These are phyloP conservation scores for Cercospora zeina DNA, from an alignment of 2,329 filamentous ascomycete genomes.

Conservation along the genomic window DNA sequence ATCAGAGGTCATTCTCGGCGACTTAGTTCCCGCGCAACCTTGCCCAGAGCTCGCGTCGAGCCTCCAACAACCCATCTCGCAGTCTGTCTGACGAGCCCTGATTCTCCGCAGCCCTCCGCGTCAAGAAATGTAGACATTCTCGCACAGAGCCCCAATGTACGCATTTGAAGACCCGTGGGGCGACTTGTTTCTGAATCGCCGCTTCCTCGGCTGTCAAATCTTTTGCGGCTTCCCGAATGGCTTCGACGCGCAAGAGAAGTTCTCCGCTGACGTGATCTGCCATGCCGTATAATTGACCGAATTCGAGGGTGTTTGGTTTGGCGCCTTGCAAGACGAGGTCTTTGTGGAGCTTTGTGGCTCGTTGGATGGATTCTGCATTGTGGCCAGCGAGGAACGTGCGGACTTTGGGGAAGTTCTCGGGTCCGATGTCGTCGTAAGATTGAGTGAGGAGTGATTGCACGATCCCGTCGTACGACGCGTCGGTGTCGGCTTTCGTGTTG, in stretches of 20 bases:
- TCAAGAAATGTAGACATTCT: constrained; percentile 38
- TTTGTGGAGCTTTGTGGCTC: constrained; percentile 25
- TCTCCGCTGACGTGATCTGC: constrained; percentile 27
- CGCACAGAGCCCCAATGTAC: constrained; percentile 36
- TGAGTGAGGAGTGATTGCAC: constrained; percentile 30
- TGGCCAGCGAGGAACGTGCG: constrained; percentile 39
- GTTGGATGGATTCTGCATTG: constrained; percentile 30
- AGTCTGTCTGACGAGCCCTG: constrained; percentile 31
- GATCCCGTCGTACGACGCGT: constrained; percentile 35
- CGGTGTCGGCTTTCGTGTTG: constrained; percentile 36
- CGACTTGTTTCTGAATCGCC: constrained; percentile 13
- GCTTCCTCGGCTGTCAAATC: constrained; percentile 25
- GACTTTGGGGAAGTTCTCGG: constrained; percentile 29
- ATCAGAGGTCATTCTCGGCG: not conserved
- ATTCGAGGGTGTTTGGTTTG: constrained; percentile 28
- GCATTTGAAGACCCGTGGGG: constrained; percentile 34
- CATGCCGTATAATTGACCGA: constrained; percentile 38
- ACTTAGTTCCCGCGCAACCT: constrained; percentile 4
- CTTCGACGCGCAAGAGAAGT: constrained; percentile 9
- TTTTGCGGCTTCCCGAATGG: not conserved
- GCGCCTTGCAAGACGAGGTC: constrained; percentile 24
- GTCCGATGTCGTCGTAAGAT: constrained; percentile 31
- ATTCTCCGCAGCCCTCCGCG: constrained; percentile 35
- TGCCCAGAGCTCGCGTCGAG: constrained; percentile 8
- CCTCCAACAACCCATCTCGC: constrained; percentile 10